Conservation (phyloP, 345 rosid genomes). For the Rubroshorea leprosula region DNA sequence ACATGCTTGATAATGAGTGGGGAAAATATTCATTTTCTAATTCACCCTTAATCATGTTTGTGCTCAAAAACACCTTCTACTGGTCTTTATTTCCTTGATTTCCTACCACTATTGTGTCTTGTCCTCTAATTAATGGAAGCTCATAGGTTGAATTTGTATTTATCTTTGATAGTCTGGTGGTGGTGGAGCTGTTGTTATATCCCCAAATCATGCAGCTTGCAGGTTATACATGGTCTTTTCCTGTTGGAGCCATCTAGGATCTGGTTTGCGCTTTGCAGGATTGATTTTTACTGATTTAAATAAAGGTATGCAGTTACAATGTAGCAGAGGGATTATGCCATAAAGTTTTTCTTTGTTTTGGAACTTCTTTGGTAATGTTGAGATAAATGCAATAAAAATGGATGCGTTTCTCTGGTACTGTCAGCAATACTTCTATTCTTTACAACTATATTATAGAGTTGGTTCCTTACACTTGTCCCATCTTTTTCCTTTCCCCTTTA, state of each 20-base stretch:
- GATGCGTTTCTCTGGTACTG: constrained; percentile 1
- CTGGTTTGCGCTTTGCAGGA: constrained; percentile 33
- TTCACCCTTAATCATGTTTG: neutral
- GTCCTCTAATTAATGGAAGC: constrained; percentile 13
- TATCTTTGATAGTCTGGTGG: constrained; percentile 32
- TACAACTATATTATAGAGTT: too few relatives aligned
- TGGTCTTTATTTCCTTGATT: too few relatives aligned
- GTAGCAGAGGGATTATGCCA: constrained; percentile 21
- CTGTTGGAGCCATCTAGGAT: constrained; percentile 35
- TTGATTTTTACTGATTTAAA: constrained; percentile 25
- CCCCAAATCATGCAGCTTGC: constrained; percentile 48
- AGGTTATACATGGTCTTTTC: constrained; percentile 29
- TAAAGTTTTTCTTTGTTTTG: constrained; percentile 16
- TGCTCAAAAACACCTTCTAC: too few relatives aligned
- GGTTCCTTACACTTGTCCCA: constrained; percentile 29
- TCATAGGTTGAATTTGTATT: constrained; percentile 28
- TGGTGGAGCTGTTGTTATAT: constrained; percentile 36
- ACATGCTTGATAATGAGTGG: too few relatives aligned
- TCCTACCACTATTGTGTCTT: neutral
- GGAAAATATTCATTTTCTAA: too few relatives aligned
- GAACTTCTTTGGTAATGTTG: constrained; percentile 15
- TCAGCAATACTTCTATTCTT: constrained; percentile 13
- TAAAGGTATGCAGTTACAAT: constrained; percentile 44
- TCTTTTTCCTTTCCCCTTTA: too few relatives aligned
- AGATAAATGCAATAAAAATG: constrained; percentile 8